phyloP scores from a whole-genome alignment of 768 basidiomycete genomes.

The Mycena floridula region DNA sequence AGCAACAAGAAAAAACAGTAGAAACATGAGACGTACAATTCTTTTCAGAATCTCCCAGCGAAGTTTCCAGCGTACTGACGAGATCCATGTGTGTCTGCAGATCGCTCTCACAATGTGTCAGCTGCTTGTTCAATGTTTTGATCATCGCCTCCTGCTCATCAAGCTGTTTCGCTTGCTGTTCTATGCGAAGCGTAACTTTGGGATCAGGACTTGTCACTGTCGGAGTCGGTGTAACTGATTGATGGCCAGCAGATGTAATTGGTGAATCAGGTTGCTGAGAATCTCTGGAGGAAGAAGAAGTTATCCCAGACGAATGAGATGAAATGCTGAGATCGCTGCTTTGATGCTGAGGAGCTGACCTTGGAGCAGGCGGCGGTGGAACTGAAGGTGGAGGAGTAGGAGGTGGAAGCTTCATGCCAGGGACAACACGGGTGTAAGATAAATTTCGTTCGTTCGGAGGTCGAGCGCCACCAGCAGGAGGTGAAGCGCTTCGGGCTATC shows the following conservation, averaged over 20 bases:
- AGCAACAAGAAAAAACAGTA: slow-evolving; percentile 5
- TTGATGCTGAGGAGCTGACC: slow-evolving; percentile 22
- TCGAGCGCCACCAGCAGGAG: slow-evolving; percentile 50
- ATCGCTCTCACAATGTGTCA: slow-evolving; percentile 90
- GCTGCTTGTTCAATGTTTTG: slow-evolving; percentile 88
- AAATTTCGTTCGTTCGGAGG: slow-evolving; percentile 46
- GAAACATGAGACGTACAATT: slow-evolving; percentile 56
- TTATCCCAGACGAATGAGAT: slow-evolving; percentile 49
- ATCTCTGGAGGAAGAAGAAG: slow-evolving; percentile 55
- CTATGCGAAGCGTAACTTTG: slow-evolving; percentile 53
- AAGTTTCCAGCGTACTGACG: slow-evolving; percentile 76
- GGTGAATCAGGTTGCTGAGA: slow-evolving; percentile 63
- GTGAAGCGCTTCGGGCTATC: slow-evolving; percentile 50
- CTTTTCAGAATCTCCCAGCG: slow-evolving; percentile 88
- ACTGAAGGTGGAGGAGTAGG: slow-evolving; percentile 84
- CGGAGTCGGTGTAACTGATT: slow-evolving; percentile 31
- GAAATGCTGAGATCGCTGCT: slow-evolving; percentile 55
- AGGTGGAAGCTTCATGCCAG: slow-evolving; percentile 75
- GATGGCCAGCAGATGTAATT: slow-evolving; percentile 49
- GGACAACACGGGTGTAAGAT: slow-evolving; percentile 52
- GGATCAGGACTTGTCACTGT: slow-evolving; percentile 43
- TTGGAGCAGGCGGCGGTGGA: slow-evolving; percentile 79
- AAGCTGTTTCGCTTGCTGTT: slow-evolving; percentile 69
- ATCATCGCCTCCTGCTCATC: slow-evolving; percentile 89
- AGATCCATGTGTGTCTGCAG: slow-evolving; percentile 90